Percentiles rank a stretch among this genome's conserved stretches.
Conservation (phyloP, 352 stramenopile genomes). For the Globisporangium cystogenes region DNA sequence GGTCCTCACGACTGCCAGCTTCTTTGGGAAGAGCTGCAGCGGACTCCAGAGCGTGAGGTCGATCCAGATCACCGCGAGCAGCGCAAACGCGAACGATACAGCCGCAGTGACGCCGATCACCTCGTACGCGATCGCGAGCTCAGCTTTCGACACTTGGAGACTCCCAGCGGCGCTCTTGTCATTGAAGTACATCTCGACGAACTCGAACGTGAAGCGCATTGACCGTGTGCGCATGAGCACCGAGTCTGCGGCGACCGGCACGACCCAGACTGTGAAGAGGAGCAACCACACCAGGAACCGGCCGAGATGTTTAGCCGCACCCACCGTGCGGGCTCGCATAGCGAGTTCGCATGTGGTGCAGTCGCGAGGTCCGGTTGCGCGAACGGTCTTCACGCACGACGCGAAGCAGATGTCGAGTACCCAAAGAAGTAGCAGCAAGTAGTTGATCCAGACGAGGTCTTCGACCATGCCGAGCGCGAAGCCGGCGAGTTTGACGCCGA, state of each 20-base stretch:
- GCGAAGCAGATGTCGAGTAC: background rate
- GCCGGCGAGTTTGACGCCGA: background rate
- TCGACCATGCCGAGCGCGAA: background rate
- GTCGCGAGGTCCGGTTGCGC: background rate
- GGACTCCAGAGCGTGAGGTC: slow-evolving; percentile 29
- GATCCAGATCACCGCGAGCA: slow-evolving; percentile 14
- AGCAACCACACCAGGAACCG: slow-evolving; percentile 26
- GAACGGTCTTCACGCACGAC: background rate
- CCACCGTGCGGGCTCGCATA: background rate
- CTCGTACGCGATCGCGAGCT: slow-evolving; percentile 17
- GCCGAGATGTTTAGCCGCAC: background rate
- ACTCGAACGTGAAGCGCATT: slow-evolving; percentile 43
- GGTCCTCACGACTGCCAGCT: background rate
- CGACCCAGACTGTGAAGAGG: slow-evolving; percentile 19
- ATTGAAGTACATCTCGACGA: slow-evolving; percentile 29
- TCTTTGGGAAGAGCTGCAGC: slow-evolving; percentile 6
- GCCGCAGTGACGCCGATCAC: slow-evolving; percentile 9
- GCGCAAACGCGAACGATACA: slow-evolving; percentile 16
- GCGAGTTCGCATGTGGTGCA: background rate
- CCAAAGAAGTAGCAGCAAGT: background rate
- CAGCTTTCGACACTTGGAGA: slow-evolving; percentile 23
- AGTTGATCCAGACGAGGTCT: background rate
- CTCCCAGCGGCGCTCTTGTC: slow-evolving; percentile 23
- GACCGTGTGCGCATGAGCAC: slow-evolving; percentile 28
- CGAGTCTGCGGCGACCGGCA: slow-evolving; percentile 27